Conservation (phyloP, 129 eudicot species). For the Arctium minus region DNA sequence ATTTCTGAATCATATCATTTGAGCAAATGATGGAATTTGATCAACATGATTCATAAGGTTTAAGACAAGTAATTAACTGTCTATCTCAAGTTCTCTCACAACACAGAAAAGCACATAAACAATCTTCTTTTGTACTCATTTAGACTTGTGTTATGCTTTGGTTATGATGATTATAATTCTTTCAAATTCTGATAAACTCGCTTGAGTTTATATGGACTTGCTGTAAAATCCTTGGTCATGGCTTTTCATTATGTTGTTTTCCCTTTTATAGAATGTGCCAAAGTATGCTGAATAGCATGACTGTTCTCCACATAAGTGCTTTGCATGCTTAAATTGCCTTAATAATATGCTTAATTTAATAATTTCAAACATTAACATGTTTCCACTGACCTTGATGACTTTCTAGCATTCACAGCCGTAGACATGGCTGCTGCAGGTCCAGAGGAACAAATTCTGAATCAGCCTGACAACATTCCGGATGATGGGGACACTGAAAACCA, state of each 20-base stretch:
- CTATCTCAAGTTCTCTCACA: background rate
- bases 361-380: slow-evolving; percentile 5
- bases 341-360: background rate
- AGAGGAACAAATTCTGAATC: slow-evolving; percentile 78
- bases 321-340: background rate
- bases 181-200: background rate
- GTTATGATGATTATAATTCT: slow-evolving; percentile 1
- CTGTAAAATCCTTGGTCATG: background rate
- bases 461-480: slow-evolving; percentile 66
- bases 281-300: background rate
- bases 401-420: slow-evolving; percentile 55
- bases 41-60: background rate
- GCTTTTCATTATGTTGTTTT: background rate
- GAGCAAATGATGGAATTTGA: background rate
- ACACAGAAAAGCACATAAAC: background rate
- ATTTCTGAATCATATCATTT: background rate
- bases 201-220: background rate
- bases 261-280: background rate
- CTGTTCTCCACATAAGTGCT: background rate
- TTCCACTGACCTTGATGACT: slow-evolving; percentile 3
- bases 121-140: background rate
- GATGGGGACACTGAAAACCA: slow-evolving; percentile 60
- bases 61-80: background rate
- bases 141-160: background rate
- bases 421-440: slow-evolving; percentile 62